phyloP scores from a whole-genome alignment of 805 yeast genomes.

The Starmerella geochares region DNA sequence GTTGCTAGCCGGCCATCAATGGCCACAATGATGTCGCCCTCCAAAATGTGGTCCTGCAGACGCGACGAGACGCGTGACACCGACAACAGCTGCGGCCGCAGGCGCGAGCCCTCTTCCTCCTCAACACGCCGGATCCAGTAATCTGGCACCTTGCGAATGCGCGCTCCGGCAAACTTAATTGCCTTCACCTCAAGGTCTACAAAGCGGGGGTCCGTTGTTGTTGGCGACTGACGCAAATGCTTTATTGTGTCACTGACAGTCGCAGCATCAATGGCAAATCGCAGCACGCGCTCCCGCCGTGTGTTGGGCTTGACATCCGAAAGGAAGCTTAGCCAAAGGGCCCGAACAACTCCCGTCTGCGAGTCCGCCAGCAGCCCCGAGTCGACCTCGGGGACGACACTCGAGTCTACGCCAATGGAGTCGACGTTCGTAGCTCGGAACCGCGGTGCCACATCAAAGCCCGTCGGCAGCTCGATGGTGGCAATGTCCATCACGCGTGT shows the following conservation, averaged over 20 bases:
- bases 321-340: conserved; percentile 71
- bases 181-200: conserved; percentile 72
- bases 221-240: conserved; percentile 36
- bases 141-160: conserved; percentile 80
- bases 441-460: conserved; percentile 55
- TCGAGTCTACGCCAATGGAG: conserved; percentile 63
- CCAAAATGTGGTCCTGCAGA: conserved; percentile 31
- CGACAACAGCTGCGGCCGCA: conserved; percentile 55
- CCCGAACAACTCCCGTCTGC: conserved; percentile 64
- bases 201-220: conserved; percentile 39
- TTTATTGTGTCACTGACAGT: conserved; percentile 52
- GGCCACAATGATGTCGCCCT: conserved; percentile 69
- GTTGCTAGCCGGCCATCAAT: conserved; percentile 57
- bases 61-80: conserved; percentile 55
- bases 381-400: conserved; percentile 54
- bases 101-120: conserved; percentile 45
- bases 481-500: conserved; percentile 70
- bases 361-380: conserved; percentile 69
- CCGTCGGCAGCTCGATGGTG: conserved; percentile 59
- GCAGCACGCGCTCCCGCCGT: conserved; percentile 49
- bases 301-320: conserved; percentile 59
- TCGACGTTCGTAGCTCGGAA: conserved; percentile 80
- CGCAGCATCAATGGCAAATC: conserved; percentile 68
- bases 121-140: conserved; percentile 68
- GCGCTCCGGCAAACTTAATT: conserved; percentile 59